phyloP scores from a whole-genome alignment of 176 grass and related monocot species.

The Zea luxurians region DNA sequence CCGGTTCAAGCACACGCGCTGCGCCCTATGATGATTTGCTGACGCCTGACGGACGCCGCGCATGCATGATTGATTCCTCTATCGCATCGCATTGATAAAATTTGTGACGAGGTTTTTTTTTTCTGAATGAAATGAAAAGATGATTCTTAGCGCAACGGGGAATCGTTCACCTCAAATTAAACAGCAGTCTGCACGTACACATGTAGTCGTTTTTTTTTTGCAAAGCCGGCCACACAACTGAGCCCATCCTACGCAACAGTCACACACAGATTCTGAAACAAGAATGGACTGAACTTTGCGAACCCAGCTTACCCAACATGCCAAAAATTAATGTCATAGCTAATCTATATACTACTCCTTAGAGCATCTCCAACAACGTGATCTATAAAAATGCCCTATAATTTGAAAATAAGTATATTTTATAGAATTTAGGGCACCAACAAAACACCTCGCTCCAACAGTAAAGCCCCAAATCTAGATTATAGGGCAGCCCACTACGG shows the following conservation, averaged over 20 bases:
- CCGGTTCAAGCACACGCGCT: slow-evolving; percentile 61
- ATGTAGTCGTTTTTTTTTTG: background rate
- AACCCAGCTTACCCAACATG: background rate
- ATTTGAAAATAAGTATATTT: too few species aligned
- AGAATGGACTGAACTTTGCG: background rate
- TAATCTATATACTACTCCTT: too few species aligned
- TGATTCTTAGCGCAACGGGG: background rate
- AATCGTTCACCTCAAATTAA: background rate
- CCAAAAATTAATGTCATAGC: background rate
- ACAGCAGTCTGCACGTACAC: too few species aligned
- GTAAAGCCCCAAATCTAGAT: too few species aligned
- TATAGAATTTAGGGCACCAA: too few species aligned
- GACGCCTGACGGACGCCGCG: too few species aligned
- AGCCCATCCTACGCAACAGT: background rate
- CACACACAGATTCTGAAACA: background rate
- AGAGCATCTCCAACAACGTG: too few species aligned
- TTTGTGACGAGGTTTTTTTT: background rate
- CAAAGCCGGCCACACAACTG: background rate
- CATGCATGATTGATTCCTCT: too few species aligned
- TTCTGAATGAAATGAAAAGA: slow-evolving; percentile 8
- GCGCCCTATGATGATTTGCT: slow-evolving; percentile 28
- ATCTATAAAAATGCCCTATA: too few species aligned
- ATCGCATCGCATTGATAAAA: background rate
- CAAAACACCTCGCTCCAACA: too few species aligned
- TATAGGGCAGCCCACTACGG: too few species aligned